These are phyloP conservation scores for Lepidium africanum DNA, from an alignment of 345 rosid species.

Conservation along the genomic window DNA sequence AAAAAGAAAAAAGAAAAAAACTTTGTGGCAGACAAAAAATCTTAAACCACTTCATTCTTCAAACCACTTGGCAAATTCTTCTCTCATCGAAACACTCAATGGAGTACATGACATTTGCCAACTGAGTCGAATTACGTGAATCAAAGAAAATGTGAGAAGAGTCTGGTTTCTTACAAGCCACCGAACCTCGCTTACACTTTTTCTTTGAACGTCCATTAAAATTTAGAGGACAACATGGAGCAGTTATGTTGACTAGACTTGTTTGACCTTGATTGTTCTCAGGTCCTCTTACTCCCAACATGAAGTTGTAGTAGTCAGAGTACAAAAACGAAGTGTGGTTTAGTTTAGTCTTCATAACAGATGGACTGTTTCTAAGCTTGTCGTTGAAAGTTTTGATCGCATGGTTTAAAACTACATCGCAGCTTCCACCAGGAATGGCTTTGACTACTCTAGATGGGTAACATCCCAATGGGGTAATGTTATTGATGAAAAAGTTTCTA, in stretches of 20 bases:
- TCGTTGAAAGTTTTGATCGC: neutral
- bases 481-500: conserved; percentile 19
- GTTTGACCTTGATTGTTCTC: neutral
- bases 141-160: neutral
- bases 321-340: conserved; percentile 6
- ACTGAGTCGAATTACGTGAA: conserved; percentile 20
- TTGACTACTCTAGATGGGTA: conserved; percentile 11
- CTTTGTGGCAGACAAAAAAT: neutral
- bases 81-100: conserved; percentile 4
- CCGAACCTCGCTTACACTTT: neutral
- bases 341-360: neutral
- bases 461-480: conserved; percentile 24
- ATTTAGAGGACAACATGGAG: conserved; percentile 4
- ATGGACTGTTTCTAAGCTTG: conserved; percentile 4
- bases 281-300: neutral
- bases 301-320: conserved; percentile 20
- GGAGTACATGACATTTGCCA: conserved; percentile 6
- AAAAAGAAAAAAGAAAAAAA: neutral
- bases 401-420: neutral
- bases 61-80: neutral
- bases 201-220: neutral
- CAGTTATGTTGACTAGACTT: neutral
- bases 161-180: neutral
- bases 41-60: neutral
- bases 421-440: conserved; percentile 15